These are phyloP conservation scores for Arthrobotrys megalospora DNA, from an alignment of 2,329 filamentous ascomycete genomes.

Conservation along the genomic window DNA sequence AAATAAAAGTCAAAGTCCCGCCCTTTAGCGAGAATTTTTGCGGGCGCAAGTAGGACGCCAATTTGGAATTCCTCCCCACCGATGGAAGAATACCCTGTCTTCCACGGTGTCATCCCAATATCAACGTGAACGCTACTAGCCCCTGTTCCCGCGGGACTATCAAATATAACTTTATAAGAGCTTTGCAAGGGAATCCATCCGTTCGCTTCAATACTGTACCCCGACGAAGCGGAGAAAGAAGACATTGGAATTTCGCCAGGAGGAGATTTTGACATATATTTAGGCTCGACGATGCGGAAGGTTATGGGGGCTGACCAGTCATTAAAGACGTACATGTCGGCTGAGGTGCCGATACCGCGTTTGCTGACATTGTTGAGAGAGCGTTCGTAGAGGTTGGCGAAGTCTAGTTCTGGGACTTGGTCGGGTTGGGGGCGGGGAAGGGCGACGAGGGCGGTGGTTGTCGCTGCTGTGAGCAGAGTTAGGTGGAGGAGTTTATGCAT, in stretches of 20 bases:
- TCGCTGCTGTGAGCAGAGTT: not conserved
- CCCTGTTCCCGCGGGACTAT: not conserved
- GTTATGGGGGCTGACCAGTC: constrained; percentile 45
- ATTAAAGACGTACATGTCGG: constrained; percentile 57
- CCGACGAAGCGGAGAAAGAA: constrained; percentile 19
- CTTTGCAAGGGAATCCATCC: constrained; percentile 55
- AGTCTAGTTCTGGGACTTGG: constrained; percentile 10
- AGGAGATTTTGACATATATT: constrained; percentile 40
- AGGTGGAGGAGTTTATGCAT: constrained; percentile 26
- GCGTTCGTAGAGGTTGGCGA: constrained; percentile 11
- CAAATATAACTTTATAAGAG: constrained; percentile 22
- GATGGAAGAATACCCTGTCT: constrained; percentile 25
- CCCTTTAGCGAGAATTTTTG: constrained; percentile 42
- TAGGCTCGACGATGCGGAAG: constrained; percentile 8
- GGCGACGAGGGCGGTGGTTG: constrained; percentile 32
- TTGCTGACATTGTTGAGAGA: constrained; percentile 12
- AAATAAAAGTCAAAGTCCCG: constrained; percentile 57
- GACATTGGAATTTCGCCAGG: constrained; percentile 14
- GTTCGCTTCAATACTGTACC: constrained; percentile 44
- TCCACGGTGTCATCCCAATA: constrained; percentile 47
- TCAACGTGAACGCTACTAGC: constrained; percentile 33
- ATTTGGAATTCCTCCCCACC: constrained; percentile 20
- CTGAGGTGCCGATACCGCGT: constrained; percentile 49
- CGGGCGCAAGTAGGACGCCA: constrained; percentile 44
- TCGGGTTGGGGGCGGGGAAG: constrained; percentile 7